phyloP scores from a whole-genome alignment of 2,329 filamentous ascomycete species.

The Cryphonectria naterciae region DNA sequence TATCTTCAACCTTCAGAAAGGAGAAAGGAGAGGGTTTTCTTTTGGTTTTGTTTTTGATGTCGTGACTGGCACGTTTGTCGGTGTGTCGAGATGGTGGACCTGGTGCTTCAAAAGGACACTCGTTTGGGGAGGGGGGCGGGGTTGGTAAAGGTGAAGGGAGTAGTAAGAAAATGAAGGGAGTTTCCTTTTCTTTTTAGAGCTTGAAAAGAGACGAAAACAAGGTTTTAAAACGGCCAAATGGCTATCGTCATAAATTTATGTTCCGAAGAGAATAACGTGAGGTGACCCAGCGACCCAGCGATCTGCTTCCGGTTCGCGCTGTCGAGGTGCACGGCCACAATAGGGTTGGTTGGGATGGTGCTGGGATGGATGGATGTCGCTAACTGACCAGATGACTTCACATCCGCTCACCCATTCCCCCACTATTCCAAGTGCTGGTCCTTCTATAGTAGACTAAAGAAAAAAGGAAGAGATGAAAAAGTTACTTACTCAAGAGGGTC shows the following conservation, averaged over 20 bases:
- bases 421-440: background rate
- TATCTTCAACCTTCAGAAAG: background rate
- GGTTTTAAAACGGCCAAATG: background rate
- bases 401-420: background rate
- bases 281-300: conserved; percentile 9
- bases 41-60: background rate
- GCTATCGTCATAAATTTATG: background rate
- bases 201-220: background rate
- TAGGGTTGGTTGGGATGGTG: background rate
- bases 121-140: background rate
- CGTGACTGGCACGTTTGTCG: background rate
- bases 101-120: background rate
- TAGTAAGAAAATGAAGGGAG: background rate
- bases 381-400: conserved; percentile 2
- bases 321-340: conserved; percentile 1
- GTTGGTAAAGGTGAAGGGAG: background rate
- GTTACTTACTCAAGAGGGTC: background rate
- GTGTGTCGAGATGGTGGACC: background rate
- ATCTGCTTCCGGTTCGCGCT: conserved; percentile 6
- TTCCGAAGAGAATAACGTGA: background rate
- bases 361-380: background rate
- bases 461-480: background rate
- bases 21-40: background rate
- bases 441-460: background rate
- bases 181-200: background rate